Evolutionary conservation across 176 grass and related monocot species (phyloP), one percentile per base, ranked within the genome.

Genomic region (Rhynchospora breviuscula): DNA sequence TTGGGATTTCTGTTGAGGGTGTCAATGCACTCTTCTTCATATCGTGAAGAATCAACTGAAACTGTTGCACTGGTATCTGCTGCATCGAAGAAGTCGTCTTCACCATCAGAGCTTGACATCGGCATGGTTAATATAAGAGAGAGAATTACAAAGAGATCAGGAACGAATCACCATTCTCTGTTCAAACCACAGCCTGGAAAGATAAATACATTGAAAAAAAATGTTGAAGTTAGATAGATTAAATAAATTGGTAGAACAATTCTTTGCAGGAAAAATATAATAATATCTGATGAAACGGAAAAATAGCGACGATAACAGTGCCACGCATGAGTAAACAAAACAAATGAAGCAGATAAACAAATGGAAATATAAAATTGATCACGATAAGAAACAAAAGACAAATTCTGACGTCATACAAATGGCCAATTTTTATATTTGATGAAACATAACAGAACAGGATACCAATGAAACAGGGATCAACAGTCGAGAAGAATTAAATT

Each of bases 51-150:
- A 79, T 91, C 87, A 66, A 85, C 78, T 44, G 83, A 45, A 78
- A 84, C 82, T 21, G 47, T 33, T 82, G n/a, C 10, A 40, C 79
- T 79, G 63, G 77, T 82, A 85, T 99, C 93, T 72, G 81, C 62
- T 67, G 96, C 89, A 67, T 98, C 95, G 10, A 93, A 94, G 75
- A 98, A 94, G 63, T 78, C 53, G 26, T 98, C 89, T 80, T 86
- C 92, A 67, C 61, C 79, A 49, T 87, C 95, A 8, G 83, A 85
- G 63, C 88, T 74, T 5, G 82, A 91, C 17, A 81, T 87, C 68
- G 86, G 67, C 95, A 98, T 98, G 56, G 52, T 76, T 51, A 64
- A 13, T 81, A 12, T n/a, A 84, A 46, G 69, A 35, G 43, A 22
- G n/a, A 70, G 48, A 56, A 73, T 68, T 57, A 47, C 48, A 57